Evolutionary conservation across 169 alveolate genomes (phyloP).

Genomic region (Sarcocystis neurona): DNA sequence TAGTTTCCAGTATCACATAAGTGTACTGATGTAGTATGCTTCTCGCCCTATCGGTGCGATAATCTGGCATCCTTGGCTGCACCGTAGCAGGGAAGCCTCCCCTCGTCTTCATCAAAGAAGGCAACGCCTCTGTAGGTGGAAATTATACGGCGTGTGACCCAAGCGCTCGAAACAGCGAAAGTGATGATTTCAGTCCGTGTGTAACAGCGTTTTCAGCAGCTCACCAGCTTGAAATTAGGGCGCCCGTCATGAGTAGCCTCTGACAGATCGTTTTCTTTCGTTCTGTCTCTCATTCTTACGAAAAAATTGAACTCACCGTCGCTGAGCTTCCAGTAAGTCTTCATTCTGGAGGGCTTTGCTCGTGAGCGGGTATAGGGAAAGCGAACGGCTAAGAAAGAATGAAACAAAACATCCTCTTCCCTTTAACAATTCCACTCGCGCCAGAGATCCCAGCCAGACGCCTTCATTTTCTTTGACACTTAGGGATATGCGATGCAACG

Average conservation of each 20-base stretch:
- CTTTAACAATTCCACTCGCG: conserved; percentile 7
- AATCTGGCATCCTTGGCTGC: neutral
- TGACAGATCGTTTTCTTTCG: neutral
- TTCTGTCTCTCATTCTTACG: neutral
- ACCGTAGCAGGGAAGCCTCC: neutral
- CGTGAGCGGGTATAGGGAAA: neutral
- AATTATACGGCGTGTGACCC: neutral
- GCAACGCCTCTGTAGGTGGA: neutral
- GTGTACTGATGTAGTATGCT: too few species aligned
- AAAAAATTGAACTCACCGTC: neutral
- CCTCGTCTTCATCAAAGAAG: neutral
- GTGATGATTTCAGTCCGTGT: too few species aligned
- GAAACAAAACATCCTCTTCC: neutral
- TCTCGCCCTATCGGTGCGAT: too few species aligned
- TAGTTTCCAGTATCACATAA: too few species aligned
- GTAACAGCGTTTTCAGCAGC: too few species aligned
- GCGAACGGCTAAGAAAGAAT: conserved; percentile 13
- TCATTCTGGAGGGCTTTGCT: neutral
- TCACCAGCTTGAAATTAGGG: too few species aligned
- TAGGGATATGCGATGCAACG: neutral
- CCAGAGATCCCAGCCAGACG: conserved; percentile 13
- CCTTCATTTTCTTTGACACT: neutral
- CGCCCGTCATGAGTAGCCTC: too few species aligned
- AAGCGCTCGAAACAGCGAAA: too few species aligned
- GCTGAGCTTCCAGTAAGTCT: neutral